Evolutionary conservation across 2,329 filamentous ascomycete genomes (phyloP).

Genomic region (Alternaria sp.): DNA sequence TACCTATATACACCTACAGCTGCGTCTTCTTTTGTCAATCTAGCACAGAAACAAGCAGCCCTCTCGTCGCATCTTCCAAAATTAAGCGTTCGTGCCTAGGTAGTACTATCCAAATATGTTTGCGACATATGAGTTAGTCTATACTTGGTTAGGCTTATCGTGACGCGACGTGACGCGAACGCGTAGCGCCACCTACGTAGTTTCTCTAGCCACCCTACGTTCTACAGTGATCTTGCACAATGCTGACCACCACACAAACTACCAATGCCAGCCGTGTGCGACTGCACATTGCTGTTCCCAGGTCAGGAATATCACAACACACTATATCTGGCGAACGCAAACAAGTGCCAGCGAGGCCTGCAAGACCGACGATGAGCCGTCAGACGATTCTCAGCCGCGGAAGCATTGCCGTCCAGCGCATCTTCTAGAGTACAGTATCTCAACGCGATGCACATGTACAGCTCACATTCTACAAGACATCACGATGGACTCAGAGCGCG

Average conservation of each 20-base stretch:
- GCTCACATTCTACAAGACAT: not conserved
- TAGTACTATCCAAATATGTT: too few relatives aligned
- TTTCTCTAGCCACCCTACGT: not conserved
- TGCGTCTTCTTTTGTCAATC: not conserved
- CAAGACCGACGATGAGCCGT: not conserved
- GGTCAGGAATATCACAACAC: not conserved
- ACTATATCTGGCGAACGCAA: too few relatives aligned
- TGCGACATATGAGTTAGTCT: not conserved
- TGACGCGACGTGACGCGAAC: not conserved
- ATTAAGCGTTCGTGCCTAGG: not conserved
- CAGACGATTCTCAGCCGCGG: not conserved
- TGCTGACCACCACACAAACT: not conserved
- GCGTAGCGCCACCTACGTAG: not conserved
- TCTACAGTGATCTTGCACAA: not conserved
- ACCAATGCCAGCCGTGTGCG: not conserved
- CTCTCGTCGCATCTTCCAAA: too few relatives aligned
- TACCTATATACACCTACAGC: not conserved
- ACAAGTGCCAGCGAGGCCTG: not conserved
- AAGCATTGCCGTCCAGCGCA: not conserved
- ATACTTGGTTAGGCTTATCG: not conserved
- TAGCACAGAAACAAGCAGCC: not conserved
- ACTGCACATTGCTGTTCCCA: too few relatives aligned
- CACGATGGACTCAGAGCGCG: not conserved
- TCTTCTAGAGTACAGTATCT: not conserved
- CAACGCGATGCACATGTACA: not conserved